Conservation (phyloP, 257 asterid genomes). For the Cinchona pubescens region DNA sequence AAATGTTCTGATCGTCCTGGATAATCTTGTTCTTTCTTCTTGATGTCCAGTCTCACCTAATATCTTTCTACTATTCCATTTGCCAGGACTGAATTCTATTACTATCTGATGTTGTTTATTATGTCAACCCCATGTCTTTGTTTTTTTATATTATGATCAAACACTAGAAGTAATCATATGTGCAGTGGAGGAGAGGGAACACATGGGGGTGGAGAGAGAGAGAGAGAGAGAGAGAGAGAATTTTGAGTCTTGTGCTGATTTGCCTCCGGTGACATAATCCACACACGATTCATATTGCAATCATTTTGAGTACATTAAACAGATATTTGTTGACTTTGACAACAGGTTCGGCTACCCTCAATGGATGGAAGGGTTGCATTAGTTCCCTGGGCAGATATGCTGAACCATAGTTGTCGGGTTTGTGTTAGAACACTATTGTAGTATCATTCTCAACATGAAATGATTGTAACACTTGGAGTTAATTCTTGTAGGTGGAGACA, state of each 20-base stretch:
- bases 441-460: slow-evolving; percentile 10
- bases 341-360: slow-evolving; percentile 84
- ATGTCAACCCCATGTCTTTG: neutral
- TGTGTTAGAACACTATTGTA: slow-evolving; percentile 14
- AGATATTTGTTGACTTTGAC: neutral
- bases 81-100: neutral
- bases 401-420: slow-evolving; percentile 88
- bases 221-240: neutral
- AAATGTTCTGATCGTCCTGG: too few relatives aligned
- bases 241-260: neutral
- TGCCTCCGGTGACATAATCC: neutral
- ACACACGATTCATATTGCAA: too few relatives aligned
- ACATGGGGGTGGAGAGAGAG: too few relatives aligned
- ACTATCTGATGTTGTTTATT: neutral
- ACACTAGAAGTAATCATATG: neutral
- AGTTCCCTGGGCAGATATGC: slow-evolving; percentile 99
- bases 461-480: slow-evolving; percentile 18
- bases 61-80: too few relatives aligned
- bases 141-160: neutral
- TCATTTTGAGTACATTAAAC: too few relatives aligned
- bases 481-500: slow-evolving; percentile 60
- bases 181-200: neutral
- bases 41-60: too few relatives aligned
- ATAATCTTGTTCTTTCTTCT: too few relatives aligned
- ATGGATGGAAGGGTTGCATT: slow-evolving; percentile 84